A percentile compares a stretch with the other conserved stretches of the same genome.
phyloP scores from a whole-genome alignment of 2,329 filamentous ascomycete species.

The Botrytis byssoidea region DNA sequence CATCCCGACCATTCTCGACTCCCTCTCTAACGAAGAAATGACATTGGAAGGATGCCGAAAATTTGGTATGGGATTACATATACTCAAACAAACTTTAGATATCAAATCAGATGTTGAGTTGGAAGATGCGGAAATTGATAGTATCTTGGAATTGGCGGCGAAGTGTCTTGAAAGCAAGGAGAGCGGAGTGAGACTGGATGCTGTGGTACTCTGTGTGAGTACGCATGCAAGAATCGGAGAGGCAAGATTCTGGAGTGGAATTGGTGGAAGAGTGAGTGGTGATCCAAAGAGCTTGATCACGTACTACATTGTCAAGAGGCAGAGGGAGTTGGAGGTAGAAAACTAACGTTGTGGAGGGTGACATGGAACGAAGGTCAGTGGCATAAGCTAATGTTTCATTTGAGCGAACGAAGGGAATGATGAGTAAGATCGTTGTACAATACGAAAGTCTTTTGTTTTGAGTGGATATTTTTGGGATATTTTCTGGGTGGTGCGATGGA shows the following conservation, averaged over 20 bases:
- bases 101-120: slow-evolving; percentile 47
- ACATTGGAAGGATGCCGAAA: slow-evolving; percentile 50
- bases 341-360: background rate
- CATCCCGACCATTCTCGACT: slow-evolving; percentile 51
- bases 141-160: slow-evolving; percentile 51
- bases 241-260: slow-evolving; percentile 63
- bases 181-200: slow-evolving; percentile 67
- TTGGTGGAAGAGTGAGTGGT: slow-evolving; percentile 60
- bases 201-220: slow-evolving; percentile 75
- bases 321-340: slow-evolving; percentile 49
- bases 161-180: slow-evolving; percentile 60
- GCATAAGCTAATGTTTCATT: slow-evolving; percentile 17
- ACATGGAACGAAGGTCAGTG: too few species aligned
- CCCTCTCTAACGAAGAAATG: slow-evolving; percentile 47
- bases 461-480: slow-evolving; percentile 14
- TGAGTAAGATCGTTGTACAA: background rate
- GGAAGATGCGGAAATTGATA: slow-evolving; percentile 49
- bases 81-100: slow-evolving; percentile 58
- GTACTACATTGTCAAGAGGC: slow-evolving; percentile 74
- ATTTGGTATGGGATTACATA: slow-evolving; percentile 62
- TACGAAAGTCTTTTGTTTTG: background rate
- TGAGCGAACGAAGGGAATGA: background rate
- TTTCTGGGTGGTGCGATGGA: slow-evolving; percentile 14
- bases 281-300: slow-evolving; percentile 75
- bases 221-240: slow-evolving; percentile 64